Conservation (phyloP, 2,329 filamentous ascomycete genomes). For the Chrysoporthe puriensis region DNA sequence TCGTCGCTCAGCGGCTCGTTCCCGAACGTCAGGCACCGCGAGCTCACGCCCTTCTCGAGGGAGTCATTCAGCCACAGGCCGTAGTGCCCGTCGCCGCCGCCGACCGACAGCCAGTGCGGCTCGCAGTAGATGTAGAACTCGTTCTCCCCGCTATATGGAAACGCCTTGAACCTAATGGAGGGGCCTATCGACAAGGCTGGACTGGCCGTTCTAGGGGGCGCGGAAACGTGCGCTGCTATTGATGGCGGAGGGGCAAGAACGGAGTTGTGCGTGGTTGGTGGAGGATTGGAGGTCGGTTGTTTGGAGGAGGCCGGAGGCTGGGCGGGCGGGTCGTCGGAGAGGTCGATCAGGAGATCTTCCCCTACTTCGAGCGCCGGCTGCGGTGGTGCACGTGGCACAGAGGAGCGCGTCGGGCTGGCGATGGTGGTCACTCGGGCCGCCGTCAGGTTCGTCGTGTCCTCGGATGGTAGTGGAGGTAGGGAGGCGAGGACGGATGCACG, state of each 20-base stretch:
- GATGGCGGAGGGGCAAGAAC: constrained; percentile 4
- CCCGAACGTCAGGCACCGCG: constrained; percentile 86
- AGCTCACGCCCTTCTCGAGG: constrained; percentile 82
- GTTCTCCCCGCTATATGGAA: constrained; percentile 93
- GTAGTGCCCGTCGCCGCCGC: constrained; percentile 86
- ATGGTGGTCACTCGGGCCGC: constrained; percentile 47
- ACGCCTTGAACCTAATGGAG: constrained; percentile 91
- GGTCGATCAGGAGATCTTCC: constrained; percentile 23
- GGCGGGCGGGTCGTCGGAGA: constrained; percentile 32
- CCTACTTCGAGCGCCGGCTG: constrained; percentile 39
- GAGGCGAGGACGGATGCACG: constrained; percentile 69
- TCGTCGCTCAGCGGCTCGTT: constrained; percentile 94
- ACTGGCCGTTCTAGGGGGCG: constrained; percentile 24
- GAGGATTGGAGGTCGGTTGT: background rate
- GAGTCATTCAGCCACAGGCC: constrained; percentile 91
- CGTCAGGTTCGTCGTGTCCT: constrained; percentile 52
- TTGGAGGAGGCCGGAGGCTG: constrained; percentile 25
- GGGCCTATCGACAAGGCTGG: constrained; percentile 62
- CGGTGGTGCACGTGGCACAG: constrained; percentile 29
- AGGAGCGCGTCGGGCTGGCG: constrained; percentile 31
- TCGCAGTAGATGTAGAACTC: constrained; percentile 98
- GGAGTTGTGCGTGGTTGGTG: background rate
- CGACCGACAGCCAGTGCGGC: constrained; percentile 79
- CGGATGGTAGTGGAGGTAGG: constrained; percentile 70
- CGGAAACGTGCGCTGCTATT: background rate